Percentiles rank a stretch among this genome's conserved stretches.
phyloP scores from a whole-genome alignment of 108 stramenopile species.

The Nitzschia inconspicua region DNA sequence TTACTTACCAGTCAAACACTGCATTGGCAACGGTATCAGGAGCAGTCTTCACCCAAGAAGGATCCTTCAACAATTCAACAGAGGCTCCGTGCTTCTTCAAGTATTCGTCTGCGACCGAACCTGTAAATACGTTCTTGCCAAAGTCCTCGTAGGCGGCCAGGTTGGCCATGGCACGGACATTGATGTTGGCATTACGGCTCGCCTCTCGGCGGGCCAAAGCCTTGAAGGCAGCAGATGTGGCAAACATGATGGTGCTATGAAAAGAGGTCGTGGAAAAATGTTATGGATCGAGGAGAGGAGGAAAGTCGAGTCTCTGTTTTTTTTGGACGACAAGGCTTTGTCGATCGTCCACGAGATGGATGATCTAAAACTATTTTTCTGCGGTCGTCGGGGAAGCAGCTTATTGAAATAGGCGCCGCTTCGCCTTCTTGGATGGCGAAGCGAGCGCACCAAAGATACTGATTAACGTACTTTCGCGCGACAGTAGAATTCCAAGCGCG shows the following conservation, averaged over 20 bases:
- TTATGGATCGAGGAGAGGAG: background rate
- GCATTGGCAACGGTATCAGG: slow-evolving; percentile 88
- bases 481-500: no score
- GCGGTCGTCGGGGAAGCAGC: no score
- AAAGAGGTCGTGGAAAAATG: background rate
- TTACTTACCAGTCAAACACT: slow-evolving; percentile 86
- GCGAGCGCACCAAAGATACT: no score
- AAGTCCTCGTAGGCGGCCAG: slow-evolving; percentile 85
- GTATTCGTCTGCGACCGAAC: slow-evolving; percentile 87
- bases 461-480: no score
- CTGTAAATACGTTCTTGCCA: slow-evolving; percentile 86
- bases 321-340: no score
- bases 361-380: background rate
- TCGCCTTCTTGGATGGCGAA: no score
- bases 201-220: slow-evolving; percentile 46
- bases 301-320: background rate
- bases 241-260: slow-evolving; percentile 60
- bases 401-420: no score
- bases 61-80: slow-evolving; percentile 71
- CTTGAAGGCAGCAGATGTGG: slow-evolving; percentile 56
- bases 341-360: background rate
- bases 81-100: slow-evolving; percentile 84
- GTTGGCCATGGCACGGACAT: slow-evolving; percentile 46
- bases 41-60: slow-evolving; percentile 71
- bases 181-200: slow-evolving; percentile 8